phyloP scores from a whole-genome alignment of 306 rosid genomes.

The Cajanus cajan region DNA sequence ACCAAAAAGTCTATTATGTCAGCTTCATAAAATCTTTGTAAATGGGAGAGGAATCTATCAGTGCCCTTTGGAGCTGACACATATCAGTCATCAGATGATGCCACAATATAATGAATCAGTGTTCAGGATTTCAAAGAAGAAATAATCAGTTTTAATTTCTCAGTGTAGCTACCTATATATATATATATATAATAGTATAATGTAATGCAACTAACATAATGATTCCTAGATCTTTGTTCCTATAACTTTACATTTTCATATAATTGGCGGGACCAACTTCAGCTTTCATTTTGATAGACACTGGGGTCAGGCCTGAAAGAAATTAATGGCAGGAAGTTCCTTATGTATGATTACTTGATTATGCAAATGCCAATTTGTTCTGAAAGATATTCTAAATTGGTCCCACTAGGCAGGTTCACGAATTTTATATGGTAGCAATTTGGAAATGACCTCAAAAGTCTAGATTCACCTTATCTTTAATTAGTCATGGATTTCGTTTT shows the following conservation, averaged over 20 bases:
- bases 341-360: slow-evolving; percentile 33
- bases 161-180: background rate
- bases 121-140: slow-evolving; percentile 8
- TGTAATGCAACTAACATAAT: slow-evolving; percentile 24
- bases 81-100: slow-evolving; percentile 19
- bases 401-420: background rate
- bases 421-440: background rate
- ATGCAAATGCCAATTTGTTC: background rate
- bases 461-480: background rate
- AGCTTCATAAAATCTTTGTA: slow-evolving; percentile 20
- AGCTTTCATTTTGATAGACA: slow-evolving; percentile 18
- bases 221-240: slow-evolving; percentile 32
- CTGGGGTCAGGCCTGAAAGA: slow-evolving; percentile 25
- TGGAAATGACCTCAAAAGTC: background rate
- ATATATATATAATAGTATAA: background rate
- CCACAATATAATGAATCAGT: background rate
- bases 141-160: slow-evolving; percentile 5
- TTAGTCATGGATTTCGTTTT: background rate
- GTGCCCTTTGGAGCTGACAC: slow-evolving; percentile 32
- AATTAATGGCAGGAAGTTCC: slow-evolving; percentile 9
- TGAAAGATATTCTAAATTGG: background rate
- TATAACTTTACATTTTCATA: slow-evolving; percentile 14
- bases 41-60: slow-evolving; percentile 33
- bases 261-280: slow-evolving; percentile 9
- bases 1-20: slow-evolving; percentile 30